Base-by-base conservation (phyloP, 257 asterid genomes). In the Paraleonurus japonicus region DNA sequence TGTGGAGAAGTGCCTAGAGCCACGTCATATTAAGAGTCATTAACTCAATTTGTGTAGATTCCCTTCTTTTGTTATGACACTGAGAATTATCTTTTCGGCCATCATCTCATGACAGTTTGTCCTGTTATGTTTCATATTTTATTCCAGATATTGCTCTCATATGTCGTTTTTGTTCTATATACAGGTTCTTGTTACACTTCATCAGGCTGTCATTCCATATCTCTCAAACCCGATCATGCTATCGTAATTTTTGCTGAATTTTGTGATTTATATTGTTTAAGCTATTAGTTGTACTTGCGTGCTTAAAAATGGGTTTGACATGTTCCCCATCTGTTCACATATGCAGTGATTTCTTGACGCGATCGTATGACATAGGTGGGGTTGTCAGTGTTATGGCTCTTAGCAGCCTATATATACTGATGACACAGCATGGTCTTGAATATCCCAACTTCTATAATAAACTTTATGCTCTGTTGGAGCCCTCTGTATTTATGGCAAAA, bases 341-440 rank as follows among this genome's bases (percentile, higher is more conserved):
- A 12, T 83, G 84, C 91, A 93, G 98, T 84, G 98, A 93, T 82
- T 94, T 94, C 88, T 86, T 94, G 89, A 91, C 96, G 17, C 87
- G 84, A 63, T 94, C 98, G 30, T 91, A 91, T 81, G 97, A 89
- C 81, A 83, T 91, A 72, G 98, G 98, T 76, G 98, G 98, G 70
- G 96, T 94, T 28, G 85, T 89, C 76, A 94, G 98, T 79, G 97
- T 94, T 41, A 91, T 91, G 98, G 90, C 98, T 61, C 98, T 94
- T 58, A 89, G 95, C 88, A 86, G 99, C 75, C 84, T 94, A 67
- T 89, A 61, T 78, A 74, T 92, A 77, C 90, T 94, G 79, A 89
- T 94, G 98, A 94, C 98, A 63, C 88, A 89, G 81, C 91, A 94
- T 70, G 96, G 98, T 24, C 95, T 94, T 58, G 99, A 94, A 64